Base-by-base conservation (phyloP, 345 rosid genomes). In the Boechera retrofracta region DNA sequence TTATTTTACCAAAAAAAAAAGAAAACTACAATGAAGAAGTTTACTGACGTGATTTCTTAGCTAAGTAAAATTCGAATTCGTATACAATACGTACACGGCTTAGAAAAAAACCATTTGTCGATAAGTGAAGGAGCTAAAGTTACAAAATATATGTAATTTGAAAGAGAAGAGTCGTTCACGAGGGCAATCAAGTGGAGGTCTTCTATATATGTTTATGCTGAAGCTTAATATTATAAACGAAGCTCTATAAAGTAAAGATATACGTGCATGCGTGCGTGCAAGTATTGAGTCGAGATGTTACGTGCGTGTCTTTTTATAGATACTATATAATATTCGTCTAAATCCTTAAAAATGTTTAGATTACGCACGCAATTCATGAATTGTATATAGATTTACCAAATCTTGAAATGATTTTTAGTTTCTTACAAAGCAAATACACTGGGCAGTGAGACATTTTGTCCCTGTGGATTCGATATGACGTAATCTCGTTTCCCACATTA, bases 251-350 rank as follows among this genome's bases (percentile, higher is more conserved):
- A 75, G 72, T 74, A 18, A 38, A 47, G 16, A 48, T 6, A 35
- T 38, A 49, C 31, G 42, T 64, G 76, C 79, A 69, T 70, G 76
- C 71, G 76, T 76, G 80, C 75, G 70, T 63, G 71, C 26, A 64
- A 56, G 44, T 47, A 45, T 71, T 63, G 35, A 76, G 74, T 63
- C 65, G 71, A 70, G 65, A 77, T 69, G 71, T 64, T 77, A 77
- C 75, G 76, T 77, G 80, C 58, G 76, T 77, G 75, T 44, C 75
- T 54, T 71, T 77, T 77, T 70, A 77, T 71, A 70, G 80, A 77
- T 77, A 77, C 80, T 77, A 64, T 77, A 63, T 45, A 32, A 11
- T 77, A 77, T 70, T 45, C 31, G 61, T 68, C 47, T 61, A 77
- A 53, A 24, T n/a, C 52, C 53, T 62, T 45, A 28, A 10, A 35